Evolutionary conservation across 352 stramenopile species (phyloP).

Genomic region (Ophiocytium majus): DNA sequence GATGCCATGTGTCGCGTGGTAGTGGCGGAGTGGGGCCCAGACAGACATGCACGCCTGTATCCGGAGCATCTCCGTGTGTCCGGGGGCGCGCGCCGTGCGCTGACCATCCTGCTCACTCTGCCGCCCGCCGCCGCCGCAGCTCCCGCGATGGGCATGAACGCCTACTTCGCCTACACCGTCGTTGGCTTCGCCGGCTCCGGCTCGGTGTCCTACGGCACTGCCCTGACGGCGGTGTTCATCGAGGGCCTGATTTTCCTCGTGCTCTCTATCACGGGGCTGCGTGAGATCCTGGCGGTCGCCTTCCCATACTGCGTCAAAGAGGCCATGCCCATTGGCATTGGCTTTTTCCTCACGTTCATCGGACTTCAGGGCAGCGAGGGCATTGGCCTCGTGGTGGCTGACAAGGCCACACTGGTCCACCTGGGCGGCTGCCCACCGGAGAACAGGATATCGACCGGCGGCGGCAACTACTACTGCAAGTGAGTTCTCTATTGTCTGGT

Average conservation of each 20-base stretch:
- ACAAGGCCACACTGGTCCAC: constrained; percentile 25
- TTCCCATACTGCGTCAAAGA: constrained; percentile 49
- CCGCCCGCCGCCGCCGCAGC: neutral
- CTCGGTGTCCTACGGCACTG: constrained; percentile 59
- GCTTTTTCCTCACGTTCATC: constrained; percentile 51
- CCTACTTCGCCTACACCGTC: constrained; percentile 65
- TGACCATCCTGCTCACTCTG: no score
- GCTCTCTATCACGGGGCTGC: constrained; percentile 61
- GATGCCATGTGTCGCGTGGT: no score
- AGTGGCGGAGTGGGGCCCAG: no score
- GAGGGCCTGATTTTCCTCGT: constrained; percentile 65
- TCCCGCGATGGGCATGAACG: constrained; percentile 64
- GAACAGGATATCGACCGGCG: constrained; percentile 57
- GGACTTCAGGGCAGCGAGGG: neutral
- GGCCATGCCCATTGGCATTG: constrained; percentile 41
- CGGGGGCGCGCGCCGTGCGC: no score
- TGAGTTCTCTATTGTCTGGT: no score
- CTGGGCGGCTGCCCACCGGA: constrained; percentile 61
- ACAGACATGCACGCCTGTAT: no score
- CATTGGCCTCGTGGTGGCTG: neutral
- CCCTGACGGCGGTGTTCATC: constrained; percentile 63
- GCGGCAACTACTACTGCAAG: constrained; percentile 63
- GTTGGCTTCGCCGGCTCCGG: constrained; percentile 57
- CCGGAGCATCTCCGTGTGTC: no score
- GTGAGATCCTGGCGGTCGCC: constrained; percentile 39